Evolutionary conservation across 78 protist species (phyloP).

Genomic region (Dictyostelium intermedium): DNA sequence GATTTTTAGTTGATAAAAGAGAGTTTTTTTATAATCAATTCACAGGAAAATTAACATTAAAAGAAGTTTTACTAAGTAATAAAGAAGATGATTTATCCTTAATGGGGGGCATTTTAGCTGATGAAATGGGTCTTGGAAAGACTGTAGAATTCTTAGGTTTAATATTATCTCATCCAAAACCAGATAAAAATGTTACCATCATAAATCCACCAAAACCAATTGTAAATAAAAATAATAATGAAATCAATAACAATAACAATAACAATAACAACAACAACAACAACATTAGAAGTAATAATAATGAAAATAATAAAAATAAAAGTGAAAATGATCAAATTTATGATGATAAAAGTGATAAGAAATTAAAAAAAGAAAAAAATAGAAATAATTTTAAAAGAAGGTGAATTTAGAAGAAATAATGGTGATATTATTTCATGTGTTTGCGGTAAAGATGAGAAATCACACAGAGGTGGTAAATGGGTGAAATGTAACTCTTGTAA

Average conservation of each 20-base stretch:
- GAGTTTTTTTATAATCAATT: constrained; percentile 59
- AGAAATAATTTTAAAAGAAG: not conserved
- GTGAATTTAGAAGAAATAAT: not conserved
- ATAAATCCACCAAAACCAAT: not conserved
- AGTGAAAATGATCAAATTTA: not conserved
- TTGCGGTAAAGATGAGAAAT: constrained; percentile 27
- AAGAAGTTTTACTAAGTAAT: not conserved
- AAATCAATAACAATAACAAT: not conserved
- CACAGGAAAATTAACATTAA: constrained; percentile 25
- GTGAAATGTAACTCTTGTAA: constrained; percentile 19
- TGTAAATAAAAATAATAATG: not conserved
- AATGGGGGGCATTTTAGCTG: constrained; percentile 41
- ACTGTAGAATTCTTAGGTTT: constrained; percentile 53
- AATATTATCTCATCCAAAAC: not conserved
- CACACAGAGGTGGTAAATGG: constrained; percentile 16
- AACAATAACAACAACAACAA: too few species aligned
- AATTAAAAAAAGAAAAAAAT: not conserved
- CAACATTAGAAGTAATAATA: not conserved
- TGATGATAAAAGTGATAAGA: not conserved
- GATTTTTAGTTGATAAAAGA: not conserved
- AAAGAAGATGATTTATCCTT: not conserved
- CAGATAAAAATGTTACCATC: not conserved
- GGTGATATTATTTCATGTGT: constrained; percentile 50
- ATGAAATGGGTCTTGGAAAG: constrained; percentile 70
- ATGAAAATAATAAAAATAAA: not conserved